Evolutionary conservation across 2,329 filamentous ascomycete species (phyloP).

Genomic region (Hypocreales sp.): DNA sequence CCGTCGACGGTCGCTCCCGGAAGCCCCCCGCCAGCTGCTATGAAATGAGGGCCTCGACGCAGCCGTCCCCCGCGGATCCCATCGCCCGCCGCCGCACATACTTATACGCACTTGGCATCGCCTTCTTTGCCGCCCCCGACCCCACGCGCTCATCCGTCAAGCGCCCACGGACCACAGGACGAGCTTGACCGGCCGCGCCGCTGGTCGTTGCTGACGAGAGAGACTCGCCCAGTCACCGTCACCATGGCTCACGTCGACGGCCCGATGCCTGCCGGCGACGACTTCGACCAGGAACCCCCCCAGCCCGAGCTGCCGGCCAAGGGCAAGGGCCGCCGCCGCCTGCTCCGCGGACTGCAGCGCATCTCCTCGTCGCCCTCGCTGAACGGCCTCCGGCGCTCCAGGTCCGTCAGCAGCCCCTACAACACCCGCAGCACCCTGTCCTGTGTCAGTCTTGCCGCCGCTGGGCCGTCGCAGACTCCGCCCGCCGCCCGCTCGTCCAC

Average conservation of each 20-base stretch:
- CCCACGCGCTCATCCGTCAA: too few relatives aligned
- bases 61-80: too few relatives aligned
- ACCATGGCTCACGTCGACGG: slow-evolving; percentile 3
- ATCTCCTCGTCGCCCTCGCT: slow-evolving; percentile 71
- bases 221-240: too few relatives aligned
- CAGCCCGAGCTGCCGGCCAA: slow-evolving; percentile 24
- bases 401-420: slow-evolving; percentile 56
- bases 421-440: slow-evolving; percentile 35
- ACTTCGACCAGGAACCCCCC: slow-evolving; percentile 11
- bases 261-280: slow-evolving; percentile 2
- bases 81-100: too few relatives aligned
- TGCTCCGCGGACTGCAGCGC: slow-evolving; percentile 61
- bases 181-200: too few relatives aligned
- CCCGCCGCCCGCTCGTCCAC: slow-evolving; percentile 14
- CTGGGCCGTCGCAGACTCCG: slow-evolving; percentile 13
- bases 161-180: too few relatives aligned
- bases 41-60: too few relatives aligned
- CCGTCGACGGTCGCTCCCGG: too few relatives aligned
- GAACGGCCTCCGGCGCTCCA: slow-evolving; percentile 43
- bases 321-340: slow-evolving; percentile 50
- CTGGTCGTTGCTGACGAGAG: too few relatives aligned
- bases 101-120: too few relatives aligned
- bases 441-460: slow-evolving; percentile 35
- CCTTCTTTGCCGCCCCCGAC: too few relatives aligned
- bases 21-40: too few relatives aligned